Base-by-base conservation (phyloP, 371 early-diverging fungal species). In the Rhizomucor pusillus region DNA sequence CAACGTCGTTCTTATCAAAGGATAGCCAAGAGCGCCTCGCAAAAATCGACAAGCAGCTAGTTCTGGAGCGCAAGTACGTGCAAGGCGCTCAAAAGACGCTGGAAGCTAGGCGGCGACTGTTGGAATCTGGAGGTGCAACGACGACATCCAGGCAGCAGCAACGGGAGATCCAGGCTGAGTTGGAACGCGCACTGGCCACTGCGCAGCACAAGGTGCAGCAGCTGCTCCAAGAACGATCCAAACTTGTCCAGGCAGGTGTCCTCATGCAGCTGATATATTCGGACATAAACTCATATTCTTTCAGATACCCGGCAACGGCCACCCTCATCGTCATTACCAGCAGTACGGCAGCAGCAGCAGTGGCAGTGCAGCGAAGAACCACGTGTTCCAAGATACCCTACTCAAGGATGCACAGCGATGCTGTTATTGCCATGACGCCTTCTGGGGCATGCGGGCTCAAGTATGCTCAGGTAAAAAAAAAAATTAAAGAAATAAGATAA, bases 81-180 rank as follows among this genome's bases (percentile, higher is more conserved):
- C 40, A 50, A 37, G 51, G 51, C 16, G 51, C 51, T 10, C 7
- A 40, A 40, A 37, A 41, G 51, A 50, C 51, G n/a, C 22, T 50
- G 40, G 35, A 50, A 24, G 51, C 51, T 13, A 2, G 51, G 22
- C 2, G 24, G 6, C 36, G 40, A 40, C 16, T 50, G 23, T 40
- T 41, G n/a, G 51, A 36, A 40, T 50, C 41, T 5, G 23, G 39
- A 1, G 41, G 41, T 40, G 36, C 22, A 6, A 48, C 36, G 48
- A 48, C 36, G 34, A 35, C 34, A 18, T 34, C 48, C 9, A 35
- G 35, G 9, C 36, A 50, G 9, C 36, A 50, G 36, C 51, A 50
- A 50, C 19, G 25, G 6, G 39, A 50, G 16, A 50, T 50, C 23
- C 51, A 41, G 23, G 14, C 24, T 11, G 51, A 50, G 16, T 24